These are phyloP conservation scores for Ambrosiella beaveri DNA, from an alignment of 2,329 filamentous ascomycete species.

Conservation along the genomic window DNA sequence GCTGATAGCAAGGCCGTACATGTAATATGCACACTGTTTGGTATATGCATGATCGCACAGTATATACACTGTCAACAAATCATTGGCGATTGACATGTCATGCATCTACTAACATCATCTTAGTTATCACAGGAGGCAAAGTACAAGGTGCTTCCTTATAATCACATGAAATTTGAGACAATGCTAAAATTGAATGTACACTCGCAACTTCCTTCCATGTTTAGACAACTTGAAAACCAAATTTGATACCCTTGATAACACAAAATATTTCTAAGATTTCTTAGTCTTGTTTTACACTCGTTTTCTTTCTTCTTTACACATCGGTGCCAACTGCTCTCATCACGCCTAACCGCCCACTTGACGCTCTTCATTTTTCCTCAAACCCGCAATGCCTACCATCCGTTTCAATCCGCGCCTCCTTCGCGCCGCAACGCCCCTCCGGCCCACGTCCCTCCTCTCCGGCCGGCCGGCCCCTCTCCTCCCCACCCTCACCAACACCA, in stretches of 20 bases:
- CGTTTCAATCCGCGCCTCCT: conserved; percentile 10
- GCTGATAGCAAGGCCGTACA: conserved; percentile 9
- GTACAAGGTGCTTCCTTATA: not conserved
- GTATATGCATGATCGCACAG: not conserved
- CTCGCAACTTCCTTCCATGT: not conserved
- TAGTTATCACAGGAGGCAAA: not conserved
- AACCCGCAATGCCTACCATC: not conserved
- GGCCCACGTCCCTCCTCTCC: not conserved
- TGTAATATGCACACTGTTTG: not conserved
- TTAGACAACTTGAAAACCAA: too few relatives aligned
- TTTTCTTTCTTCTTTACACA: too few relatives aligned
- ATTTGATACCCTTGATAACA: too few relatives aligned
- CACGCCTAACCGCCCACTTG: not conserved
- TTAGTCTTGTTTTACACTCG: too few relatives aligned
- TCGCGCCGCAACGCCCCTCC: conserved; percentile 11
- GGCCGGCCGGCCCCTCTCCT: not conserved
- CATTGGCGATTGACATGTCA: not conserved
- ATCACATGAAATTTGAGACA: too few relatives aligned
- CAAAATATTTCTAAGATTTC: too few relatives aligned
- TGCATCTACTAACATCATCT: conserved; percentile 1
- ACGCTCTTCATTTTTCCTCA: not conserved
- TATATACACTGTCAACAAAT: conserved; percentile 1
- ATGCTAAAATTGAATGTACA: not conserved
- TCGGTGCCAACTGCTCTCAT: too few relatives aligned
- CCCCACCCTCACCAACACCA: not conserved